These are phyloP conservation scores for Biancaea sappan DNA, from an alignment of 306 rosid species.

Conservation along the genomic window DNA sequence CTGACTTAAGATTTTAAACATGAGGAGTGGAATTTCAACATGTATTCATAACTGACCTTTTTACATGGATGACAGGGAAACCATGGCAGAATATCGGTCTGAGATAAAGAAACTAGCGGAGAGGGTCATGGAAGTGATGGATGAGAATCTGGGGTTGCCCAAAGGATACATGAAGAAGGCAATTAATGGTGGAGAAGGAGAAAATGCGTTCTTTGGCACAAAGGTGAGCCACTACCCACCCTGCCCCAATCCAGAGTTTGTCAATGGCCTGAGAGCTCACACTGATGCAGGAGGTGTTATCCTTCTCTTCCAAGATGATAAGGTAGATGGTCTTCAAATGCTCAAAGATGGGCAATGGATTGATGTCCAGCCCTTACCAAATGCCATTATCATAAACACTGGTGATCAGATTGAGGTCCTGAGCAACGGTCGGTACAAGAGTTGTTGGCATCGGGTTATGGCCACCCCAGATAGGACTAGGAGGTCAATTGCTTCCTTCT, in stretches of 20 bases:
- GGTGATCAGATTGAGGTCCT: conserved; percentile 98
- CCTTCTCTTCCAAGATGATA: conserved; percentile 87
- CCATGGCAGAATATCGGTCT: conserved; percentile 68
- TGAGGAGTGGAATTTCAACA: conserved; percentile 24
- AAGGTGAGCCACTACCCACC: conserved; percentile 99
- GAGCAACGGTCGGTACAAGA: conserved; percentile 86
- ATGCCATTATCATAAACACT: conserved; percentile 87
- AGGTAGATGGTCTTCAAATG: conserved; percentile 90
- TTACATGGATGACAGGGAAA: conserved; percentile 60
- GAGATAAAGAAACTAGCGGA: conserved; percentile 74
- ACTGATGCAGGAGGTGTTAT: conserved; percentile 95
- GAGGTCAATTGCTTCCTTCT: conserved; percentile 89
- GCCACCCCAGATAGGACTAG: conserved; percentile 63
- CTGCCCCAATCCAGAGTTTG: conserved; percentile 78
- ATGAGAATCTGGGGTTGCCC: conserved; percentile 79
- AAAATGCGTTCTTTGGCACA: conserved; percentile 81
- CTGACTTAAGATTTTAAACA: conserved; percentile 5
- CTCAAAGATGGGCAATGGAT: conserved; percentile 87
- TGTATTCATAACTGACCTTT: conserved; percentile 5
- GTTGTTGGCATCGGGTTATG: conserved; percentile 87
- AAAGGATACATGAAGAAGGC: conserved; percentile 74
- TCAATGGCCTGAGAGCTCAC: conserved; percentile 92
- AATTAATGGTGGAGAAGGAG: conserved; percentile 65
- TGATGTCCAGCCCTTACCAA: conserved; percentile 78
- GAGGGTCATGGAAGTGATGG: conserved; percentile 82